Evolutionary conservation across 176 grass and related monocot species (phyloP), one percentile per base, ranked within the genome.

Genomic region (Melocanna baccifera): DNA sequence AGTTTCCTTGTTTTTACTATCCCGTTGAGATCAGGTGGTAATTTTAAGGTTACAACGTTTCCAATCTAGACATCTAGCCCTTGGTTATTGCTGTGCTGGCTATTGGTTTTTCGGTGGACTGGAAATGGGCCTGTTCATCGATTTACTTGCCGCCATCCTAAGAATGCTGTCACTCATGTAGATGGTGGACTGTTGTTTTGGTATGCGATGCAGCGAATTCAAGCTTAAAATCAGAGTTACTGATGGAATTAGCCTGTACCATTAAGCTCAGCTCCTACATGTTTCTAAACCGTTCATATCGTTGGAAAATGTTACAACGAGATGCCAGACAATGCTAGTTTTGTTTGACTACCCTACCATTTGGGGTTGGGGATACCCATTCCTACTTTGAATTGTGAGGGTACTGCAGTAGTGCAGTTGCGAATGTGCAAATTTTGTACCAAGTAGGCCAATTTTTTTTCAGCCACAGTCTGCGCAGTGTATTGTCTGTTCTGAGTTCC

Each of bases 391-490:
- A 22, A 18, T 6, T 9, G 77, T 18, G 14, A 61, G 16, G 13
- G 13, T 76, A 28, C 39, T 53, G 55, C 36, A 42, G 34, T 71
- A 86, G 47, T 53, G 55, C 36, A 42, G 34, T 71, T 90, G 47
- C 45, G 71, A 41, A 0, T 23, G 8, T 76, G 70, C 19, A 74
- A 25, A 88, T 83, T 64, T 72, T 74, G 29, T 63, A 62, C 3
- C 43, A 79, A 12, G 1, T 50, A 16, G 13, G 42, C 19, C 11
- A 36, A 11, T 30, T 30, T 40, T 55, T n/a, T 28, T 55, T 20
- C 4, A 45, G 58, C 4, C 3, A 9, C 25, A 12, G 25, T 72
- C 13, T 70, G 40, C 15, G 19, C 19, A 51, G 5, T 67, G 36
- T 58, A 12, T 62, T 28, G 4, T 62, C 32, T 73, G 39, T 9